A percentile compares a stretch with the other conserved stretches of the same genome.
Evolutionary conservation across 345 rosid species (phyloP).

Genomic region (Cardamine occulta): DNA sequence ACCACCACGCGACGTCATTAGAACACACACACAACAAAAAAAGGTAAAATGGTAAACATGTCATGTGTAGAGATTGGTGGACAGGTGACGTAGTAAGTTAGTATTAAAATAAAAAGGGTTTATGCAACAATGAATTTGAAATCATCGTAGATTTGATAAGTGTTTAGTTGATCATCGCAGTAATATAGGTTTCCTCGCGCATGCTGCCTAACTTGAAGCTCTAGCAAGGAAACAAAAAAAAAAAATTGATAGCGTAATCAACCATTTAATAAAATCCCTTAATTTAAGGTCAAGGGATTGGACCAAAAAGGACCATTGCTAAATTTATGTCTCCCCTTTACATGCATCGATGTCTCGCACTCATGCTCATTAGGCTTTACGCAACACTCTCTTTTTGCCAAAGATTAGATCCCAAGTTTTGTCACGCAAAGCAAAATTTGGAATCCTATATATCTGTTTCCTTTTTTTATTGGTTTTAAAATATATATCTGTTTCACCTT

Average conservation of each 20-base stretch:
- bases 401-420: constrained; percentile 40
- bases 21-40: background rate
- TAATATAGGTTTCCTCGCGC: constrained; percentile 11
- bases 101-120: background rate
- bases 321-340: constrained; percentile 38
- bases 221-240: background rate
- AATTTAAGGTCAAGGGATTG: constrained; percentile 40
- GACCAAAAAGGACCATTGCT: constrained; percentile 39
- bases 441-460: constrained; percentile 27
- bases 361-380: constrained; percentile 39
- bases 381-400: constrained; percentile 45
- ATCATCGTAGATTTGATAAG: background rate
- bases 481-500: constrained; percentile 21
- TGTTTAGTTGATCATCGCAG: background rate
- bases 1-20: constrained; percentile 31
- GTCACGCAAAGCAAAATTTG: constrained; percentile 30
- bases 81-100: background rate
- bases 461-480: no score
- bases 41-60: constrained; percentile 6
- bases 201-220: constrained; percentile 10
- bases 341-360: constrained; percentile 43
- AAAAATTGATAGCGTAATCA: constrained; percentile 6
- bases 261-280: constrained; percentile 28
- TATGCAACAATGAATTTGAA: background rate
- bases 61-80: constrained; percentile 31